Conservation (phyloP, 2,329 filamentous ascomycete genomes). For the Ceratocystiopsis minuta region DNA sequence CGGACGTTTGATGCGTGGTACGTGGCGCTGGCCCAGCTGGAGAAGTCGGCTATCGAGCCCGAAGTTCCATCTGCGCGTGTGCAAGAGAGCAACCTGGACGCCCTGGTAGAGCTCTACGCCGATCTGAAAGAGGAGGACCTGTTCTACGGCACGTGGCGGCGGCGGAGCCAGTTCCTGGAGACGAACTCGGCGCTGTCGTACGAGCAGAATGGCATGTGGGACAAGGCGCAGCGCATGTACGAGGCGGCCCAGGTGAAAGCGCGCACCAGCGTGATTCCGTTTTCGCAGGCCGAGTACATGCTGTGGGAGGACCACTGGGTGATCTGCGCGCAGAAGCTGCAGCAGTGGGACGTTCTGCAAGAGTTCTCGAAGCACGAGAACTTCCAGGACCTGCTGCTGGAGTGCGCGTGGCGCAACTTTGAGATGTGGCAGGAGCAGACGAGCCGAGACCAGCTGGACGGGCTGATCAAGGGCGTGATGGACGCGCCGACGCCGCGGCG, state of each 20-base stretch:
- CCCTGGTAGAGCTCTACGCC: constrained; percentile 83
- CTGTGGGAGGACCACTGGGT: constrained; percentile 99
- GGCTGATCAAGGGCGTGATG: constrained; percentile 90
- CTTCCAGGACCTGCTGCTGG: constrained; percentile 84
- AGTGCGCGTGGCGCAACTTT: constrained; percentile 88
- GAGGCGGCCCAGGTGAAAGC: constrained; percentile 95
- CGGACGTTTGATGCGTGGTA: constrained; percentile 97
- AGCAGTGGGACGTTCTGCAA: constrained; percentile 95
- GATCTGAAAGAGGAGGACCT: constrained; percentile 86
- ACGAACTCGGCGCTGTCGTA: constrained; percentile 94
- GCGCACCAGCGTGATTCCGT: constrained; percentile 84
- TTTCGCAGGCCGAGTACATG: constrained; percentile 94
- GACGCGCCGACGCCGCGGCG: constrained; percentile 88
- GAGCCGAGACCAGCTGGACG: constrained; percentile 76
- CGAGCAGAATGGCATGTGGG: constrained; percentile 98
- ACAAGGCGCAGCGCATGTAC: constrained; percentile 93
- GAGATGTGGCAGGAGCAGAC: constrained; percentile 85
- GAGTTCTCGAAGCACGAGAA: constrained; percentile 99
- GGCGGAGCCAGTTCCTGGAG: constrained; percentile 89
- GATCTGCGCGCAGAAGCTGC: constrained; percentile 88
- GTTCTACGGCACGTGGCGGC: constrained; percentile 93
- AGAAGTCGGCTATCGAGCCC: constrained; percentile 72
- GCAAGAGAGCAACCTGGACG: constrained; percentile 87
- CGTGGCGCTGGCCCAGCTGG: constrained; percentile 74
- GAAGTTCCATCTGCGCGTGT: constrained; percentile 69